Evolutionary conservation across 2,329 filamentous ascomycete genomes (phyloP).

Genomic region (Xenoacremonium recifei): DNA sequence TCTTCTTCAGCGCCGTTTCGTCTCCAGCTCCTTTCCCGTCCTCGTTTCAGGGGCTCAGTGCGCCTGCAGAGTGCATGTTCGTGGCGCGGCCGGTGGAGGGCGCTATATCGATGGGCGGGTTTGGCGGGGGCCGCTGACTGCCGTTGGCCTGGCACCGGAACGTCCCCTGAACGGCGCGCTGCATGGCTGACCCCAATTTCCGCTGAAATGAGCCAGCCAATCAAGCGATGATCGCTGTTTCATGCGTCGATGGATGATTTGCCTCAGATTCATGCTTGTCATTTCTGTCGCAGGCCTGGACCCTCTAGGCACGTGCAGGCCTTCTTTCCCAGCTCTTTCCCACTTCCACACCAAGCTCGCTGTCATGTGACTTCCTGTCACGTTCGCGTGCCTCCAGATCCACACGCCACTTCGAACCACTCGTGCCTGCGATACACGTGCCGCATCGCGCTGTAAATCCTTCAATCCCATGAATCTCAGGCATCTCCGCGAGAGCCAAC

Average conservation of each 20-base stretch:
- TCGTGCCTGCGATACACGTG: slow-evolving; percentile 2
- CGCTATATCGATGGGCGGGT: no score
- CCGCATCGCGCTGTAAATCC: no score
- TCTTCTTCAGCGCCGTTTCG: no score
- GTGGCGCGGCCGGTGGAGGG: not conserved
- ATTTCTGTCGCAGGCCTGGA: no score
- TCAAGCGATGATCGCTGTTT: slow-evolving; percentile 16
- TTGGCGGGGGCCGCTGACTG: no score
- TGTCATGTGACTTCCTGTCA: slow-evolving; percentile 29
- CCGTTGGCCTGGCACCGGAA: not conserved
- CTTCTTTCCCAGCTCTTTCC: no score
- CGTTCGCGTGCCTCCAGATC: slow-evolving; percentile 21
- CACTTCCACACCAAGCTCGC: no score
- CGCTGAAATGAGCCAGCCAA: slow-evolving; percentile 24
- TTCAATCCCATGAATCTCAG: slow-evolving; percentile 1
- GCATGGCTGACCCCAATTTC: slow-evolving; percentile 22
- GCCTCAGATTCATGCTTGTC: no score
- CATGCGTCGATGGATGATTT: no score
- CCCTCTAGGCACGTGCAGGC: no score
- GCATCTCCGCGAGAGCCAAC: not conserved
- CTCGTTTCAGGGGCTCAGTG: not conserved
- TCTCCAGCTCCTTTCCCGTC: no score
- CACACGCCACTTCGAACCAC: slow-evolving; percentile 8
- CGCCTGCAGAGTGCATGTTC: not conserved
- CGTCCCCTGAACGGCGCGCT: not conserved